These are phyloP conservation scores for Phaffomyces thermotolerans DNA, from an alignment of 805 yeast genomes.

Conservation along the genomic window DNA sequence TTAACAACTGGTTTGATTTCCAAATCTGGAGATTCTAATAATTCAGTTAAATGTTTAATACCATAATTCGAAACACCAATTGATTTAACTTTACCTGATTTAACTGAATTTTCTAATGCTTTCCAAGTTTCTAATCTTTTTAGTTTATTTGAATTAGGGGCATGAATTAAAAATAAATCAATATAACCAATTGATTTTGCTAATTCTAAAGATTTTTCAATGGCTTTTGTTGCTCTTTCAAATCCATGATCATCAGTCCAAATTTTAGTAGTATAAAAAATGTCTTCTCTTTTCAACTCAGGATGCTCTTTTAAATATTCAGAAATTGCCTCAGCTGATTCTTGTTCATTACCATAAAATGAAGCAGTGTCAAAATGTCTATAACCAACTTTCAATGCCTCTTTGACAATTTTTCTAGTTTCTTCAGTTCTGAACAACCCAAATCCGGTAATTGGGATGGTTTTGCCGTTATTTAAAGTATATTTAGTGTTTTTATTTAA, in stretches of 20 bases:
- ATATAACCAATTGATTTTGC: conserved; percentile 56
- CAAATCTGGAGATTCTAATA: conserved; percentile 49
- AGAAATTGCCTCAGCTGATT: conserved; percentile 55
- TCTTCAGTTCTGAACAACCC: conserved; percentile 52
- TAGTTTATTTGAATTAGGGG: conserved; percentile 44
- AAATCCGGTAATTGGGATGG: conserved; percentile 61
- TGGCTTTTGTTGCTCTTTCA: conserved; percentile 46
- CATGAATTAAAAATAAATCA: conserved; percentile 62
- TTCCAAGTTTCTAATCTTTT: conserved; percentile 56
- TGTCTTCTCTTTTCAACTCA: conserved; percentile 50
- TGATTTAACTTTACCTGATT: conserved; percentile 48
- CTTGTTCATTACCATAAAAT: conserved; percentile 57
- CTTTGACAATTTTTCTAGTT: conserved; percentile 34
- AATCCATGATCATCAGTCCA: conserved; percentile 50
- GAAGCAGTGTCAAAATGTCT: conserved; percentile 72
- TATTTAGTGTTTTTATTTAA: conserved; percentile 9
- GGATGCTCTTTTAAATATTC: conserved; percentile 39
- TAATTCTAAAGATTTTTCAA: conserved; percentile 43
- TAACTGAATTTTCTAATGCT: conserved; percentile 70
- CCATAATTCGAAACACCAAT: conserved; percentile 81
- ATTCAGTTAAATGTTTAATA: conserved; percentile 47
- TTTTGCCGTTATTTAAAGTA: conserved; percentile 47
- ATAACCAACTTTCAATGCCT: conserved; percentile 60
- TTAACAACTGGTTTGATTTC: conserved; percentile 59
- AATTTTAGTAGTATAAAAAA: conserved; percentile 68